A percentile compares a stretch with the other conserved stretches of the same genome.
Conservation (phyloP, 1,284 basidiomycete species). For the Rhodotorula glutinis region DNA sequence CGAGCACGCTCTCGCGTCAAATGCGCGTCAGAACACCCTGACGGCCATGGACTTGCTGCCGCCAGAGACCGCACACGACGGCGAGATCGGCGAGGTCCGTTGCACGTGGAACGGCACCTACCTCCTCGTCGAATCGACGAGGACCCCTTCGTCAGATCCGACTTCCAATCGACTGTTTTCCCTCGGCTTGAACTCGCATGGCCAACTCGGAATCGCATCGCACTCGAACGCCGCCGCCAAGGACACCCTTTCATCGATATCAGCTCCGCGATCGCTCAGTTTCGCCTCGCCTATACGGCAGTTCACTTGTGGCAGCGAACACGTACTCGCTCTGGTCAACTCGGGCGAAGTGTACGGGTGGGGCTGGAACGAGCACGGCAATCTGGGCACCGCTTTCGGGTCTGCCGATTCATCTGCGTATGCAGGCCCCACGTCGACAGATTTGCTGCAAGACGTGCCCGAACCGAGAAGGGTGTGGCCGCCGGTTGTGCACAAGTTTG, state of each 20-base stretch:
- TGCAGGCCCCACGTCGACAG: too few species aligned
- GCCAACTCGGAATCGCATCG: constrained; percentile 58
- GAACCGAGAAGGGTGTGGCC: constrained; percentile 23
- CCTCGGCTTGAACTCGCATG: constrained; percentile 62
- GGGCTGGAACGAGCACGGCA: constrained; percentile 97
- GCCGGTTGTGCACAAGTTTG: background rate
- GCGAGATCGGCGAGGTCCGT: constrained; percentile 48
- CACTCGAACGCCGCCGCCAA: background rate
- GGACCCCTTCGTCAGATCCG: background rate
- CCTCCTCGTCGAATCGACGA: constrained; percentile 45
- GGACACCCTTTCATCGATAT: background rate
- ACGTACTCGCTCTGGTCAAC: constrained; percentile 59
- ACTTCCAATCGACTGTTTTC: constrained; percentile 49
- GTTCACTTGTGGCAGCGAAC: constrained; percentile 74
- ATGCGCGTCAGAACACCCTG: too few species aligned
- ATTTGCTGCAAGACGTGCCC: constrained; percentile 29
- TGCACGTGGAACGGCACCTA: constrained; percentile 86
- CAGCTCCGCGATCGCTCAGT: background rate
- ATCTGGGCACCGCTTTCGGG: constrained; percentile 67
- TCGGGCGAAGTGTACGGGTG: constrained; percentile 62
- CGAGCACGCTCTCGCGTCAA: too few species aligned
- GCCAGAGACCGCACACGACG: too few species aligned
- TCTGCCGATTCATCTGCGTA: too few species aligned
- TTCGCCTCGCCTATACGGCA: background rate
- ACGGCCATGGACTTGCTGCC: too few species aligned